Evolutionary conservation across 2,329 filamentous ascomycete genomes (phyloP).

Genomic region (Penicillium sp.): DNA sequence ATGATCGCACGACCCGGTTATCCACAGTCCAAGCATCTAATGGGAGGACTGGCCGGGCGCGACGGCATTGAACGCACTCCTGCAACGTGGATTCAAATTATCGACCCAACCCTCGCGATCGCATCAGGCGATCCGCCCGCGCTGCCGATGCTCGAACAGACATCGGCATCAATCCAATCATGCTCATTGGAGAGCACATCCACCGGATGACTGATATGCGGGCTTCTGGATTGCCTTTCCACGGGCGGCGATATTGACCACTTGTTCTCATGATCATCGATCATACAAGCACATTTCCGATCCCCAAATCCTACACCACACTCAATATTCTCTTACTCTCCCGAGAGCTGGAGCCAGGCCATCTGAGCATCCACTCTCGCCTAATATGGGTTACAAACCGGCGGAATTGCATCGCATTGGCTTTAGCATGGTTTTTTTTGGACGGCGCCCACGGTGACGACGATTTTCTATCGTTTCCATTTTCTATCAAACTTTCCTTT

Average conservation of each 20-base stretch:
- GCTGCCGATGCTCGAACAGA: not conserved
- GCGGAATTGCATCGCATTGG: not conserved
- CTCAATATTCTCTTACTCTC: constrained; percentile 4
- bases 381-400: constrained; percentile 4
- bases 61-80: constrained; percentile 1
- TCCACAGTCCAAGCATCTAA: constrained; percentile 3
- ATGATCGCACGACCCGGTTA: constrained; percentile 12
- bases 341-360: constrained; percentile 8
- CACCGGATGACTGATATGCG: not conserved
- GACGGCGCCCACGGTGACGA: constrained; percentile 12
- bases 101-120: constrained; percentile 12
- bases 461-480: constrained; percentile 2
- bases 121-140: constrained; percentile 4
- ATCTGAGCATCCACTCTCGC: not conserved
- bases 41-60: constrained; percentile 11
- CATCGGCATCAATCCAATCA: constrained; percentile 2
- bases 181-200: not conserved
- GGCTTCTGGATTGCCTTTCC: not conserved
- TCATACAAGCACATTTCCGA: constrained; percentile 1
- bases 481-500: not conserved
- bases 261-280: not conserved
- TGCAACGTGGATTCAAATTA: constrained; percentile 1
- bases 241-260: constrained; percentile 3
- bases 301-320: constrained; percentile 8
- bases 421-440: constrained; percentile 9